A percentile compares a stretch with the other conserved stretches of the same genome.
Evolutionary conservation across 2,329 filamentous ascomycete genomes (phyloP).

Genomic region (Ophiobolus disseminans): DNA sequence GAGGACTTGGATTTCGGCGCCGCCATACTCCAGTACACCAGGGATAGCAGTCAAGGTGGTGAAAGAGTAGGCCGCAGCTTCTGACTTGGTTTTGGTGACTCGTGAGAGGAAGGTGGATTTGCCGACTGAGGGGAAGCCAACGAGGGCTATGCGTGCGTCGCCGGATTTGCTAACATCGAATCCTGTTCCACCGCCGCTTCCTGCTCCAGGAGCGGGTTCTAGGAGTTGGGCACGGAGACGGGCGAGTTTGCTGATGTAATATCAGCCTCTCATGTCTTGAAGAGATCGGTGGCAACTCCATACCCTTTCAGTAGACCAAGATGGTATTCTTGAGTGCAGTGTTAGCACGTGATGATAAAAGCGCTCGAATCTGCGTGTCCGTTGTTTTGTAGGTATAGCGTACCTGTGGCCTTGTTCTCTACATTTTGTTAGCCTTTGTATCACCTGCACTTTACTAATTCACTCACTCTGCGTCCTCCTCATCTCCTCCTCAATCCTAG

Average conservation of each 20-base stretch:
- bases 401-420: slow-evolving; percentile 99
- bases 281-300: background rate
- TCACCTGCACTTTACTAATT: background rate
- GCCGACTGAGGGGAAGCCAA: slow-evolving; percentile 98
- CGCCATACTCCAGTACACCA: slow-evolving; percentile 95
- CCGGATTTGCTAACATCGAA: slow-evolving; percentile 93
- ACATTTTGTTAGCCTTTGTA: slow-evolving; percentile 44
- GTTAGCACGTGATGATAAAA: slow-evolving; percentile 46
- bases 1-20: slow-evolving; percentile 96
- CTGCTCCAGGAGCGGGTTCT: slow-evolving; percentile 82
- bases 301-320: slow-evolving; percentile 96
- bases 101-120: slow-evolving; percentile 99
- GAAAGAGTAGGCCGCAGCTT: slow-evolving; percentile 96
- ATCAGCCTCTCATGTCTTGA: slow-evolving; percentile 24
- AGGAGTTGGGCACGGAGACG: slow-evolving; percentile 92
- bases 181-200: slow-evolving; percentile 78
- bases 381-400: slow-evolving; percentile 39
- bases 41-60: slow-evolving; percentile 97
- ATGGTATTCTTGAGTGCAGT: slow-evolving; percentile 79
- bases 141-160: slow-evolving; percentile 93
- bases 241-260: slow-evolving; percentile 79
- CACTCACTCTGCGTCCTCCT: slow-evolving; percentile 90
- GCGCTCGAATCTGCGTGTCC: background rate
- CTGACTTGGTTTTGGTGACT: slow-evolving; percentile 96
- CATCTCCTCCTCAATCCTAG: slow-evolving; percentile 99